phyloP scores from a whole-genome alignment of 257 asterid genomes.

The Solanum sitiens region DNA sequence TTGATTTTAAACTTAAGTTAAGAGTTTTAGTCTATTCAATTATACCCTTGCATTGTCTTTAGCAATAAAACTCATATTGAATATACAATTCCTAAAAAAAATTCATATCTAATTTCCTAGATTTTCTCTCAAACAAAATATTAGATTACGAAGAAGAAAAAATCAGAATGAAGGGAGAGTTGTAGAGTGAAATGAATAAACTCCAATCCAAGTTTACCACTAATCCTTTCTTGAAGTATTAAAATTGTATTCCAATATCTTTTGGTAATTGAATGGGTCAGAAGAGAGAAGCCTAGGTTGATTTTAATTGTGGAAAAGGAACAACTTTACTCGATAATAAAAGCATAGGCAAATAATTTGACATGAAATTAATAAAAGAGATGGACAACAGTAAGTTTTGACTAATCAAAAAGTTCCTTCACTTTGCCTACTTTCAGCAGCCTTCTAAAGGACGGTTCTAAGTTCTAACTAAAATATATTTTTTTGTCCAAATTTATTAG shows the following conservation, averaged over 20 bases:
- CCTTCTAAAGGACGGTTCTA: neutral
- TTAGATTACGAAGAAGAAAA: neutral
- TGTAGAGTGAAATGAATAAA: neutral
- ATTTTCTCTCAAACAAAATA: too few relatives aligned
- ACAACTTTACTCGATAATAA: neutral
- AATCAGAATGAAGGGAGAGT: neutral
- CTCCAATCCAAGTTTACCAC: neutral
- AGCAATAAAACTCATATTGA: neutral
- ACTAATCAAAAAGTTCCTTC: neutral
- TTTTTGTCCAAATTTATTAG: too few relatives aligned
- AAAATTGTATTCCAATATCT: neutral
- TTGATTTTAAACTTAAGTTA: too few relatives aligned
- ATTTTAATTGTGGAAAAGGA: neutral
- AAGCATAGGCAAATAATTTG: neutral
- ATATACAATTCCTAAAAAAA: neutral
- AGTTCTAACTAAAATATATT: too few relatives aligned
- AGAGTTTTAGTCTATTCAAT: too few relatives aligned
- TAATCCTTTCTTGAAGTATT: neutral
- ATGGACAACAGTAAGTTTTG: neutral
- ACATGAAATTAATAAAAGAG: neutral
- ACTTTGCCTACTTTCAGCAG: neutral
- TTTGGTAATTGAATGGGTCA: neutral
- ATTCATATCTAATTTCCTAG: neutral
- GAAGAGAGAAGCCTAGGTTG: neutral
- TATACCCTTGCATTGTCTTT: neutral